A percentile compares a stretch with the other conserved stretches of the same genome.
Conservation (phyloP, 208 protist species). For the Trypanosoma melophagium region DNA sequence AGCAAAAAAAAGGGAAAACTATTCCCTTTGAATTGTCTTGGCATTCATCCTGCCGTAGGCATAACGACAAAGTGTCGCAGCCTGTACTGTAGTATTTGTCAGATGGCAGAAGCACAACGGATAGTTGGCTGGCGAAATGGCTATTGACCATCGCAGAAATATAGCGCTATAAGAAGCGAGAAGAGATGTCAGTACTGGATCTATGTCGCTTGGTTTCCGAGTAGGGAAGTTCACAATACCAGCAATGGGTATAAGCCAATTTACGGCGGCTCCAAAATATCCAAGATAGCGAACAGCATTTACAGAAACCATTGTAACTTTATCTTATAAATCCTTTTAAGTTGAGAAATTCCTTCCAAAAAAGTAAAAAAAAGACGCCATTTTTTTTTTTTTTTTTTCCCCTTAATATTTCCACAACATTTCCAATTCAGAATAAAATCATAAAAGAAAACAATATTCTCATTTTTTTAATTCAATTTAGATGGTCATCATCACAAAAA, state of each 20-base stretch:
- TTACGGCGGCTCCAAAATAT: conserved; percentile 80
- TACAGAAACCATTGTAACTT: conserved; percentile 61
- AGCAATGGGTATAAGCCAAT: conserved; percentile 90
- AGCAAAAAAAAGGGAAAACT: no score
- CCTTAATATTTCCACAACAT: no score
- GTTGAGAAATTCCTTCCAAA: neutral
- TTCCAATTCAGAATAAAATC: neutral
- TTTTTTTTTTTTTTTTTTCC: neutral
- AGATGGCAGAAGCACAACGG: conserved; percentile 82
- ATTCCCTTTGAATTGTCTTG: no score
- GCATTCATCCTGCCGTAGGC: conserved; percentile 18
- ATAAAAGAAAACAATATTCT: neutral
- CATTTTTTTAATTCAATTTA: neutral
- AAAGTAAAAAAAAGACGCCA: conserved; percentile 3
- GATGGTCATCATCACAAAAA: neutral
- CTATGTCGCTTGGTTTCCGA: conserved; percentile 73
- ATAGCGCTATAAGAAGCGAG: conserved; percentile 77
- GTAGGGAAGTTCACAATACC: conserved; percentile 84
- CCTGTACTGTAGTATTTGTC: conserved; percentile 80
- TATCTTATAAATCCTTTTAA: no score
- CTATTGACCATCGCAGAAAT: conserved; percentile 85
- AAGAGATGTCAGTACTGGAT: conserved; percentile 78
- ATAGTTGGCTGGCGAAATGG: conserved; percentile 86
- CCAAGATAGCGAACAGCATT: conserved; percentile 70
- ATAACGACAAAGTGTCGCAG: conserved; percentile 55